Evolutionary conservation across 495 filamentous ascomycete genomes (phyloP), one percentile per base, ranked within the genome.

Genomic region (Mytilinidion resinicola): DNA sequence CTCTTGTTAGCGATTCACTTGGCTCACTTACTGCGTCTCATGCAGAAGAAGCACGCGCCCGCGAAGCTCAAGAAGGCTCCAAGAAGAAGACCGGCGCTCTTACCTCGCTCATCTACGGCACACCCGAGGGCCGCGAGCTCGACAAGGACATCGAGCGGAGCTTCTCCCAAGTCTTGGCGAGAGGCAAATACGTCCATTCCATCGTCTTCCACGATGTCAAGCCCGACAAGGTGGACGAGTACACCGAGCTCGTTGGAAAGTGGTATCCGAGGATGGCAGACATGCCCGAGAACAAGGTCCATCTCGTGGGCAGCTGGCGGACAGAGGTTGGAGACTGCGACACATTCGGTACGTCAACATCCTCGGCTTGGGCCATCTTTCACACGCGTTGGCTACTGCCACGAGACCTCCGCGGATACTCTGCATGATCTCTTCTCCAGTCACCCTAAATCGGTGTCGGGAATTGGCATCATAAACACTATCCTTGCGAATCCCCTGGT

Each of bases 271-370:
- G 79, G 55, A 88, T 96, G 81, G 95, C 93, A 11, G 74, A 74
- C 39, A 78, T 81, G 44, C 82, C 85, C 57, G 85, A 91, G 74
- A 95, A 96, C 76, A 88, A 89, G 69, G 95, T 97, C 66, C 85
- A 98, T 73, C 76, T 98, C 49, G 93, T 98, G 14, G 93, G 93
- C 60, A 97, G 93, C 76, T 98, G 93, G 93, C 84, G 93, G 70
- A 96, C 92, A 1, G 95, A 98, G 73, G 93, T 98, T 56, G 95
- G 95, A 49, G 95, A 97, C 66, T 95, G 90, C 66, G 92, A 97
- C 67, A 96, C 91, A 0, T 98, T 98, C 76, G 86, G 93, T 97
- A 80, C 20, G 81, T 30, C 1, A 2, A 30, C 25, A 30, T 30
- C 6, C 25, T 6, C 25, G 25, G 25, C 25, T 30, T 30, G 3